Evolutionary conservation across 106 monocot species (phyloP), one percentile per base, ranked within the genome.

Genomic region (Dactylorhiza incarnata): DNA sequence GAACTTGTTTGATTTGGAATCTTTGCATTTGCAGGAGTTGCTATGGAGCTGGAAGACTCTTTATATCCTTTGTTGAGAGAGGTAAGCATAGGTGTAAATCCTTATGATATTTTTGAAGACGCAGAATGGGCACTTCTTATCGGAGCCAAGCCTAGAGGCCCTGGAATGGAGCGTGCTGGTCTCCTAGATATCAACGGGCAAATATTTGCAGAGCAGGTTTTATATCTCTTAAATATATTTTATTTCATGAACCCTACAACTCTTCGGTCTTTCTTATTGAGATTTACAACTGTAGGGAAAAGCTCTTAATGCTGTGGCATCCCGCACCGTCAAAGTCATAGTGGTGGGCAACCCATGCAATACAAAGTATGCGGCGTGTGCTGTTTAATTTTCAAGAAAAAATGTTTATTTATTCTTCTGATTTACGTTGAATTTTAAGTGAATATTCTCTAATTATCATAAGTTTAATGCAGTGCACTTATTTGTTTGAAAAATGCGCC

Each of bases 401-500:
- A 16, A 69, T 45, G n/a, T 46, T 45, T 45, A 45, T 67, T 25
- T 37, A 0, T 77, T 50, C 10, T 26, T 29, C 22, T 22, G n/a
- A 5, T 20, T 59, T 20, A 20, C 15, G 50, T 43, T 50, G 0
- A 48, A 76, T 46, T 24, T 4, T 7, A 52, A 7, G 49, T 14
- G 43, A 45, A 61, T 46, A 5, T 8, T 16, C 68, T 80, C 19
- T 53, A 22, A 43, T 53, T 22, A 54, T 68, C 54, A 47, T 48
- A 7, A 59, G 22, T 69, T 83, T 47, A 67, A 3, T 80, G 49
- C 48, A 97, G 96, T 89, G 96, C 96, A 51, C 90, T 97, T 46
- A 97, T 97, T 78, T 97, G 96, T 77, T 58, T 97, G 68, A 97
- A 97, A 83, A 97, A 97, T 89, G 96, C 96, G 46, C 96, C 96